Conservation (phyloP, 768 basidiomycete genomes). For the Lactarius sp. region DNA sequence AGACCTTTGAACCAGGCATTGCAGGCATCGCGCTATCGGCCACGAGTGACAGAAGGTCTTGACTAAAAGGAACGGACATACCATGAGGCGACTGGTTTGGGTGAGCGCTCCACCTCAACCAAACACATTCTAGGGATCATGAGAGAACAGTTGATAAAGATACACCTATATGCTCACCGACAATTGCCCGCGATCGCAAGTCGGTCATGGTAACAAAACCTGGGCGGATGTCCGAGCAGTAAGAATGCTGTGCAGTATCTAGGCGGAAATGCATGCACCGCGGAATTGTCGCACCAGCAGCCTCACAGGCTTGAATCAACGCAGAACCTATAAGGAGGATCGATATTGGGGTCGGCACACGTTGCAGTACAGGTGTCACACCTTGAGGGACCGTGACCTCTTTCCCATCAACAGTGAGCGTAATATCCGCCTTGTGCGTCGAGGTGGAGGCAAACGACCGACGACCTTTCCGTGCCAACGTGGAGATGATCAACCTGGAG, state of each 20-base stretch:
- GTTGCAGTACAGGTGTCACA: constrained; percentile 34
- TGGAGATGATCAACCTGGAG: not conserved
- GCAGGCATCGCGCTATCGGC: constrained; percentile 88
- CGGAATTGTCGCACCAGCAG: constrained; percentile 76
- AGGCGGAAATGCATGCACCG: constrained; percentile 42
- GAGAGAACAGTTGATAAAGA: not conserved
- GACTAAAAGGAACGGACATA: constrained; percentile 33
- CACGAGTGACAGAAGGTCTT: constrained; percentile 3
- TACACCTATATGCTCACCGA: constrained; percentile 52
- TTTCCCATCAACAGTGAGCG: constrained; percentile 93
- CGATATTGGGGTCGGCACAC: constrained; percentile 3
- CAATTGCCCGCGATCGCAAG: constrained; percentile 98
- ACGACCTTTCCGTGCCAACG: constrained; percentile 35
- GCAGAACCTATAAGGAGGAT: constrained; percentile 60
- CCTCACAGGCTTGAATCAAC: constrained; percentile 95
- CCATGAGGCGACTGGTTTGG: constrained; percentile 95
- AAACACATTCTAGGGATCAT: constrained; percentile 78
- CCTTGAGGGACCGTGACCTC: constrained; percentile 97
- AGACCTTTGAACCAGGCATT: constrained; percentile 90
- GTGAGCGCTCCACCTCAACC: constrained; percentile 94
- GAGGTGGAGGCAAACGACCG: constrained; percentile 64
- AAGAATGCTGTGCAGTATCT: not conserved
- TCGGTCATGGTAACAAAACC: constrained; percentile 88
- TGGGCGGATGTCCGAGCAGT: constrained; percentile 29
- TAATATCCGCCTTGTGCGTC: constrained; percentile 70